These are phyloP conservation scores for Pestalotiopsis fici DNA, from an alignment of 2,329 filamentous ascomycete genomes.

Conservation along the genomic window DNA sequence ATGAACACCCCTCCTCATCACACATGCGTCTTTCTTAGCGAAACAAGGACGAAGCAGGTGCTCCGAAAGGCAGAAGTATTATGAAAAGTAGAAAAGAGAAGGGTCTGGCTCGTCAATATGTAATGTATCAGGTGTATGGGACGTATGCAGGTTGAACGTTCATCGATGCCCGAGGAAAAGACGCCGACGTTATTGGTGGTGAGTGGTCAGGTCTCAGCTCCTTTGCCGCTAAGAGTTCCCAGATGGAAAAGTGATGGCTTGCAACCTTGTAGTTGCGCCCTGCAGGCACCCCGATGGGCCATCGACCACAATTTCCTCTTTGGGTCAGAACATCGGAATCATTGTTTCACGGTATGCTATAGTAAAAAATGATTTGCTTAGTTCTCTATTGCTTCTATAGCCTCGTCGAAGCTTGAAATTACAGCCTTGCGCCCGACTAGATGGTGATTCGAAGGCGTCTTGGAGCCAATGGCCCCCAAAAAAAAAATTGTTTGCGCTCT, in stretches of 20 bases:
- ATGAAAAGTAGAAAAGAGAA: neutral
- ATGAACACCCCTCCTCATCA: neutral
- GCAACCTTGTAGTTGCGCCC: slow-evolving; percentile 3
- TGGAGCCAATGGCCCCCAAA: slow-evolving; percentile 2
- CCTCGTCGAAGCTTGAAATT: neutral
- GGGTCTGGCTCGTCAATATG: neutral
- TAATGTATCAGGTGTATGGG: neutral
- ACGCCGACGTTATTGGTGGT: neutral
- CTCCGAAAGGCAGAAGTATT: too few species aligned
- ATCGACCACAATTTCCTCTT: neutral
- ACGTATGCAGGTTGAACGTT: neutral
- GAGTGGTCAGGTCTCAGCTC: slow-evolving; percentile 8
- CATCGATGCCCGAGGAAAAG: slow-evolving; percentile 4
- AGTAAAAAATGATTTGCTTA: neutral
- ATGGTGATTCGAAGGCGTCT: neutral
- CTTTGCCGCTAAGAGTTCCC: slow-evolving; percentile 5
- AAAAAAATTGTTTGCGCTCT: neutral
- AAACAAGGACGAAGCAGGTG: neutral
- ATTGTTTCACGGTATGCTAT: neutral
- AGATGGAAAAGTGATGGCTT: neutral
- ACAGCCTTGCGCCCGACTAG: slow-evolving; percentile 6
- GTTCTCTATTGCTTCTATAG: neutral
- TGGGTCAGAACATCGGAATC: neutral
- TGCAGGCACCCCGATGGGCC: slow-evolving; percentile 4
- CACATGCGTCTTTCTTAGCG: neutral